Evolutionary conservation across 1,284 basidiomycete species (phyloP).

Genomic region (Mycosarcoma mackinlayi): DNA sequence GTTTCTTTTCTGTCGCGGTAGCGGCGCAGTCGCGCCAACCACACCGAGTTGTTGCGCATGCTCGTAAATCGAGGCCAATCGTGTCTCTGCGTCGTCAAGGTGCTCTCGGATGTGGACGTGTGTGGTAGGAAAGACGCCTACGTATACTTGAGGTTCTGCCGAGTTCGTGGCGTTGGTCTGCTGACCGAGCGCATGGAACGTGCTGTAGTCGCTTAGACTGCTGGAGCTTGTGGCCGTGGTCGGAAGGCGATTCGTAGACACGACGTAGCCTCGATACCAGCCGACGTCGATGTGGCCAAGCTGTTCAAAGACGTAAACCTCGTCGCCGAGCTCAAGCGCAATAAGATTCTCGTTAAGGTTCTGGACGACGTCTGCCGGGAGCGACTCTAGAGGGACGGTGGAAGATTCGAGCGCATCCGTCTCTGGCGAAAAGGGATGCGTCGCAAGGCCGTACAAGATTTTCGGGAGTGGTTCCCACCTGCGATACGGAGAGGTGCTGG

Average conservation of each 20-base stretch:
- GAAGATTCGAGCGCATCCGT: slow-evolving; percentile 51
- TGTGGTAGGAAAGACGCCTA: slow-evolving; percentile 93
- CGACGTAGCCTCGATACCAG: slow-evolving; percentile 77
- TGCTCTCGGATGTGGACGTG: slow-evolving; percentile 90
- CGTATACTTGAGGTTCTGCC: slow-evolving; percentile 81
- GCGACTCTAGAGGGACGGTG: slow-evolving; percentile 28
- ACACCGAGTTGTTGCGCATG: slow-evolving; percentile 55
- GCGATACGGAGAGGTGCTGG: slow-evolving; percentile 28
- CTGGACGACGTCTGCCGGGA: slow-evolving; percentile 27
- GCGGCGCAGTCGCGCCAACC: slow-evolving; percentile 47
- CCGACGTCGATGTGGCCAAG: slow-evolving; percentile 56
- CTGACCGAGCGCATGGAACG: slow-evolving; percentile 40
- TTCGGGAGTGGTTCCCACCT: slow-evolving; percentile 62
- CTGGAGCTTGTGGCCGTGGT: slow-evolving; percentile 68
- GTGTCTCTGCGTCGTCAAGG: slow-evolving; percentile 86
- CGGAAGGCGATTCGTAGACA: slow-evolving; percentile 71
- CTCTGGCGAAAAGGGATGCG: slow-evolving; percentile 58
- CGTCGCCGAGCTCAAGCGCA: slow-evolving; percentile 79
- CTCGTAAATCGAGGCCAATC: slow-evolving; percentile 77
- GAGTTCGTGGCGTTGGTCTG: slow-evolving; percentile 15
- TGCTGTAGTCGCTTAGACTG: slow-evolving; percentile 56
- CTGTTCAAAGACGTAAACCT: slow-evolving; percentile 80
- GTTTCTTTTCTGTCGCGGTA: slow-evolving; percentile 30
- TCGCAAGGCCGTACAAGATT: slow-evolving; percentile 60
- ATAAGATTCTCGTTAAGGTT: slow-evolving; percentile 58